phyloP scores from a whole-genome alignment of 306 rosid species.

The Cotoneaster glaucophyllus region DNA sequence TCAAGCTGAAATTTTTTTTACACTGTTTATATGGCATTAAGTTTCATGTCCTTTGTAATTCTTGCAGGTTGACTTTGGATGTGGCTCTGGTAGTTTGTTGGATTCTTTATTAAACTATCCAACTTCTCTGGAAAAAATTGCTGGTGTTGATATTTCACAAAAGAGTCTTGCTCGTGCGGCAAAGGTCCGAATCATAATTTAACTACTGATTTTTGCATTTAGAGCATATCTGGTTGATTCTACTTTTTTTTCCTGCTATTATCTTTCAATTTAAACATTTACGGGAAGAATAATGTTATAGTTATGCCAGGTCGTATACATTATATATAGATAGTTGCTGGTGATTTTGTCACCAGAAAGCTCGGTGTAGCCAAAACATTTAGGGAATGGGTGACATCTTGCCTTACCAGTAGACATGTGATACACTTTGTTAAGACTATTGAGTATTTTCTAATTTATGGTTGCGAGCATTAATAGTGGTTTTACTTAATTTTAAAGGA shows the following conservation, averaged over 20 bases:
- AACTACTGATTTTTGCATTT: conserved; percentile 1
- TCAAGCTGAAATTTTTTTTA: background rate
- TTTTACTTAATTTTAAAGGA: background rate
- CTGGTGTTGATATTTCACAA: conserved; percentile 80
- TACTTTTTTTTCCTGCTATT: background rate
- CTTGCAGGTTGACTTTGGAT: conserved; percentile 90
- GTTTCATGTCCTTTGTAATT: conserved; percentile 24
- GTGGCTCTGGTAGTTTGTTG: conserved; percentile 98
- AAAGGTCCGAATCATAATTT: conserved; percentile 45
- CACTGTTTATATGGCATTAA: conserved; percentile 7
- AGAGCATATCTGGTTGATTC: background rate
- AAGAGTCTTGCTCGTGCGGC: conserved; percentile 89
- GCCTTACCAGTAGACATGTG: background rate
- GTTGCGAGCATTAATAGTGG: background rate
- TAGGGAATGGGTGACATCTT: background rate
- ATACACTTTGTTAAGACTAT: background rate
- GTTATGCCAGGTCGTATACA: background rate
- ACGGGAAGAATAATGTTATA: background rate
- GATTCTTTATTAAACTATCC: conserved; percentile 72
- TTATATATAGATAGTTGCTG: background rate
- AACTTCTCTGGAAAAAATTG: conserved; percentile 69
- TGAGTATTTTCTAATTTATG: background rate
- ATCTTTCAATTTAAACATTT: background rate
- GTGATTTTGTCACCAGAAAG: background rate
- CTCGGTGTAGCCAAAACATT: background rate